Percentiles rank a stretch among this genome's conserved stretches.
phyloP scores from a whole-genome alignment of 2,329 filamentous ascomycete genomes.

The Pestalotiopsis sp. region DNA sequence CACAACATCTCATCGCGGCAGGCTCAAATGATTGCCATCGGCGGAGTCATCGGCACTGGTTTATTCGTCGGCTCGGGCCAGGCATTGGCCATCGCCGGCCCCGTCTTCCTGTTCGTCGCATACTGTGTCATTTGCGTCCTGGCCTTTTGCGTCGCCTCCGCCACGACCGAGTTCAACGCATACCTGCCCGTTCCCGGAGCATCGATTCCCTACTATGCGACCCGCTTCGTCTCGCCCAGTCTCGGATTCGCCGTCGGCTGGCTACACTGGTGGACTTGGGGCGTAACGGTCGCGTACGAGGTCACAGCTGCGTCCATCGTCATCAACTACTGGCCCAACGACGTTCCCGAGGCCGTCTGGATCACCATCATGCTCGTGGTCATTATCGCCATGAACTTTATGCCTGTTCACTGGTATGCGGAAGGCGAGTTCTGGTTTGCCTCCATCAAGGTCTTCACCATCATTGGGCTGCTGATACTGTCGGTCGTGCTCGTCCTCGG shows the following conservation, averaged over 20 bases:
- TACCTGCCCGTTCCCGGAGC: constrained; percentile 19
- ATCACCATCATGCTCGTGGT: constrained; percentile 43
- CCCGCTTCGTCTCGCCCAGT: constrained; percentile 23
- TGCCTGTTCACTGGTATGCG: constrained; percentile 46
- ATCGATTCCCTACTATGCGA: constrained; percentile 22
- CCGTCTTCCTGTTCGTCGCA: constrained; percentile 42
- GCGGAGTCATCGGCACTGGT: constrained; percentile 35
- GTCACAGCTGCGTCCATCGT: constrained; percentile 45
- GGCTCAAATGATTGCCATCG: constrained; percentile 18
- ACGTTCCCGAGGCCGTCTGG: constrained; percentile 36
- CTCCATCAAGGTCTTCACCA: constrained; percentile 49
- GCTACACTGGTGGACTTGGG: constrained; percentile 45
- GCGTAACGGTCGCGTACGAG: constrained; percentile 45
- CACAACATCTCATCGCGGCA: constrained; percentile 10
- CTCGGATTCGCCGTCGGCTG: constrained; percentile 39
- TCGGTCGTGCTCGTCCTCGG: constrained; percentile 47
- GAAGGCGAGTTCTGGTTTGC: constrained; percentile 55
- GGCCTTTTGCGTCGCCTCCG: constrained; percentile 54
- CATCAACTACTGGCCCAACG: constrained; percentile 38
- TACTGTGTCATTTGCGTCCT: constrained; percentile 51
- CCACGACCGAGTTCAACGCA: constrained; percentile 28
- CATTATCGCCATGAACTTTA: constrained; percentile 40
- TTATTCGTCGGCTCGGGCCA: constrained; percentile 42
- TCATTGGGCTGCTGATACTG: constrained; percentile 50
- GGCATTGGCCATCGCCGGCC: constrained; percentile 21